Base-by-base conservation (phyloP, 2,329 filamentous ascomycete species). In the Raffaelea albimanens region DNA sequence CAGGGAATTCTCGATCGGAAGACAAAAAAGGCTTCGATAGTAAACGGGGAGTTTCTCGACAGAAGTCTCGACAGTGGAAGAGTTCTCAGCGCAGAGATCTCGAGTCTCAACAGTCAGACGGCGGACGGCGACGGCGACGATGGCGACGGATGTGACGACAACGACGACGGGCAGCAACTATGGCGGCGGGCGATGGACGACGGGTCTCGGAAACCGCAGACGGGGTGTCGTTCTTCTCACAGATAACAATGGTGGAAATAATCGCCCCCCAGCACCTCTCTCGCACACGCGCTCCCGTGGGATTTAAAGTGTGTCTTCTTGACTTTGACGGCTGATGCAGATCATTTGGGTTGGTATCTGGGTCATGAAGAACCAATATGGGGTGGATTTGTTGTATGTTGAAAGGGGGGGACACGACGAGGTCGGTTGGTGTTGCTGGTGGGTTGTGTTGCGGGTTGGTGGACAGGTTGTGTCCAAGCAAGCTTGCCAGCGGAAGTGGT, bases 261-360 rank as follows among this genome's bases (percentile, higher is more conserved):
- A n/a, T 76, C 72, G 72, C 65, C 50, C 53, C 53, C 67, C 68
- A 62, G 54, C 67, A 68, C 63, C 73, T 78, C 74, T 67, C 75
- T 77, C 73, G 72, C 73, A 69, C 73, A 72, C 74, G 70, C 72
- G 70, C 72, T 79, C 76, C 76, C 79, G 78, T 81, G 71, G 72
- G 74, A 67, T 78, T 83, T 78, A 83, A 82, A 83, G 80, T 73
- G 78, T 82, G 77, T 74, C 75, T 71, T 68, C 68, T 67, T 71
- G 71, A 72, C 71, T 71, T 55, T 68, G 63, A 54, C 63, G 60
- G 56, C 62, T 64, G 67, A 63, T 67, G 63, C 61, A 69, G 70
- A 65, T 72, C 72, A 75, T 75, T 75, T 67, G 71, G 69, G 68
- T 64, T 61, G 64, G 55, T 69, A 63, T 64, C 61, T 59, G 73